Evolutionary conservation across 169 alveolate species (phyloP).

Genomic region (Nephromyces sp.): DNA sequence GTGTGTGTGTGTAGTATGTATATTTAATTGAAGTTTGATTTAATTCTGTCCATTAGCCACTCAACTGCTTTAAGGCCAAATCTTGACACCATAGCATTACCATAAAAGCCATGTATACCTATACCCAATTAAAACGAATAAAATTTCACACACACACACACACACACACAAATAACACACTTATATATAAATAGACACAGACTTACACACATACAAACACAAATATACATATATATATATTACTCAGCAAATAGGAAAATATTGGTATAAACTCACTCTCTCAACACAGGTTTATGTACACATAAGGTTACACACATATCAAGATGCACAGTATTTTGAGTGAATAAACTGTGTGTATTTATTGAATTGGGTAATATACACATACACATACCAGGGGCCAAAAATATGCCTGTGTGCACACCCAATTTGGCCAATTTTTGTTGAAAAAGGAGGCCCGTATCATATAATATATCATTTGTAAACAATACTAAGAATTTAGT

Average conservation of each 20-base stretch:
- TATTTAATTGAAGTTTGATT: neutral
- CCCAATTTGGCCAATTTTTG: constrained; percentile 20
- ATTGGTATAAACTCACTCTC: neutral
- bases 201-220: neutral
- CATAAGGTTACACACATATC: neutral
- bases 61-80: constrained; percentile 21
- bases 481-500: constrained; percentile 15
- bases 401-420: constrained; percentile 14
- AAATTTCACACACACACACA: neutral
- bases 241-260: neutral
- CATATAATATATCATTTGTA: constrained; percentile 29
- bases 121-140: neutral
- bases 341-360: neutral
- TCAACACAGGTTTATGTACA: neutral
- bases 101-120: constrained; percentile 32
- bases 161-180: neutral
- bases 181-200: neutral
- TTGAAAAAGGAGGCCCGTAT: constrained; percentile 28
- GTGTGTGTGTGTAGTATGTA: too few species aligned
- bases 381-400: constrained; percentile 26
- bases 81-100: constrained; percentile 16
- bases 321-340: neutral
- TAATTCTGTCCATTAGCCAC: constrained; percentile 10
- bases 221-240: neutral
- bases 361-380: neutral